Evolutionary conservation across 139 green algal genomes (phyloP).

Genomic region (Pseudopediastrum boryanum): DNA sequence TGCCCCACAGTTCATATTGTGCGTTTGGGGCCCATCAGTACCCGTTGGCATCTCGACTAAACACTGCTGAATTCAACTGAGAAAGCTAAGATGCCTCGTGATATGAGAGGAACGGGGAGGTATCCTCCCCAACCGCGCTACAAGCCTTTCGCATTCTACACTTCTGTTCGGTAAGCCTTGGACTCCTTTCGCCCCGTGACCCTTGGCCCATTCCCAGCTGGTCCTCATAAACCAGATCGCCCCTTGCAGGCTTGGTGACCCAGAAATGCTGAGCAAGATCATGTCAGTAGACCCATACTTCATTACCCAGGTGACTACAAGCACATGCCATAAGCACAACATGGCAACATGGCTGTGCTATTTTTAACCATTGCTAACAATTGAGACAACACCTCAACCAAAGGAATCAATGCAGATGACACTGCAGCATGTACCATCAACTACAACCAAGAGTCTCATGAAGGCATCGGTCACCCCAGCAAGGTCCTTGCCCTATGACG

Average conservation of each 20-base stretch:
- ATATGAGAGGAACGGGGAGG: conserved; percentile 62
- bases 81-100: conserved; percentile 75
- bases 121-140: conserved; percentile 79
- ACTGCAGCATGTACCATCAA: too few species aligned
- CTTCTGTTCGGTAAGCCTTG: conserved; percentile 50
- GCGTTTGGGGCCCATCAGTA: too few species aligned
- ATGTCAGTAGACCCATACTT: conserved; percentile 91
- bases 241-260: conserved; percentile 67
- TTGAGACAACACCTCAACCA: too few species aligned
- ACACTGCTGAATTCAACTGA: too few species aligned
- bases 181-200: neutral
- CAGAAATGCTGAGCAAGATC: conserved; percentile 81
- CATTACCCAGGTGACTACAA: conserved; percentile 78
- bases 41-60: too few species aligned
- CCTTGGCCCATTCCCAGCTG: neutral
- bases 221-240: neutral
- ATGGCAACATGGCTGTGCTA: too few species aligned
- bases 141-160: conserved; percentile 87
- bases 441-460: too few species aligned
- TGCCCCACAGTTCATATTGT: too few species aligned
- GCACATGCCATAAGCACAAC: too few species aligned
- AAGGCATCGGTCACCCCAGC: too few species aligned
- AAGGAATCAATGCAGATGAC: too few species aligned
- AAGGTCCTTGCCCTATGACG: conserved; percentile 11
- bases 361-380: too few species aligned